phyloP scores from a whole-genome alignment of 2,329 filamentous ascomycete species.

The Phaeosphaeria sp. region DNA sequence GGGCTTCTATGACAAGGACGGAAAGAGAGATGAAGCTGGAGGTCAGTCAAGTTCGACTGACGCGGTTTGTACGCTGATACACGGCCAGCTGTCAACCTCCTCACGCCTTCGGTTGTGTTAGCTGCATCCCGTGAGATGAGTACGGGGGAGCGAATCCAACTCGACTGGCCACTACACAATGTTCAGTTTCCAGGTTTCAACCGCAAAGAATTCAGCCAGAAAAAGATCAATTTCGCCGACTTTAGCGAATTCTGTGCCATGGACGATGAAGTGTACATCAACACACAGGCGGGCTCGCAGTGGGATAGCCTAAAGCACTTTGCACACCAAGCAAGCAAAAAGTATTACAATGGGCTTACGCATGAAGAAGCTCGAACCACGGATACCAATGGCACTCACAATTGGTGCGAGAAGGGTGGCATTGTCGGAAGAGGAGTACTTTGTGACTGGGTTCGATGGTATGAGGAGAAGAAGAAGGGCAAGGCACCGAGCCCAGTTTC shows the following conservation, averaged over 20 bases:
- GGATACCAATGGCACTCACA: constrained; percentile 42
- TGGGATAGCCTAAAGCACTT: constrained; percentile 48
- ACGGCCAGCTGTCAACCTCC: constrained; percentile 38
- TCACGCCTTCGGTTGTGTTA: constrained; percentile 60
- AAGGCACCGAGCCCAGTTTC: constrained; percentile 32
- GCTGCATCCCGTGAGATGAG: constrained; percentile 59
- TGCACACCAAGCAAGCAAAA: constrained; percentile 36
- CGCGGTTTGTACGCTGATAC: constrained; percentile 24
- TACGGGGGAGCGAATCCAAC: constrained; percentile 58
- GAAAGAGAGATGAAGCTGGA: constrained; percentile 59
- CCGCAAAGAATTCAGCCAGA: constrained; percentile 58
- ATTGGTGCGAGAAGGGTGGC: constrained; percentile 45
- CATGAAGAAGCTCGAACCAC: constrained; percentile 31
- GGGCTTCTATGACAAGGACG: constrained; percentile 44
- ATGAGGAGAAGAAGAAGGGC: constrained; percentile 37
- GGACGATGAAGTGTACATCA: constrained; percentile 42
- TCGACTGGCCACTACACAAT: constrained; percentile 64
- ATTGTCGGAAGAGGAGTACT: constrained; percentile 45
- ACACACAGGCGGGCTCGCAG: constrained; percentile 43
- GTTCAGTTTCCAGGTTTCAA: constrained; percentile 62
- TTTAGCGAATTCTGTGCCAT: constrained; percentile 30
- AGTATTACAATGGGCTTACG: constrained; percentile 41
- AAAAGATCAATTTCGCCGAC: constrained; percentile 55
- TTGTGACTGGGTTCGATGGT: constrained; percentile 42
- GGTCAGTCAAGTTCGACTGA: constrained; percentile 43